Evolutionary conservation across 768 basidiomycete genomes (phyloP).

Genomic region (Solioccasus polychromus): DNA sequence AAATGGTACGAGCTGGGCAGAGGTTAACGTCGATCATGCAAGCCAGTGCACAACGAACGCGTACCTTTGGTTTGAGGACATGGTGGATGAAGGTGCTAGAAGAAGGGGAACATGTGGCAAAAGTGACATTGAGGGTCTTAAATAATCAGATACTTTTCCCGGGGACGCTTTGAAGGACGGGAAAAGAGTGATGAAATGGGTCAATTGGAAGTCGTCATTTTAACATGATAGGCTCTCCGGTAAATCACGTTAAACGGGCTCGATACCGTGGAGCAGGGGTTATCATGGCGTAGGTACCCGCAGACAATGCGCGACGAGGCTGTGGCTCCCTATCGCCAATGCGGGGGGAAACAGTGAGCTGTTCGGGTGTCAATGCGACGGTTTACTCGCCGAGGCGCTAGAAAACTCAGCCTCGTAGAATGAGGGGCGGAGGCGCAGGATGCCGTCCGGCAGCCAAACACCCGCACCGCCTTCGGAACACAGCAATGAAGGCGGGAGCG

Average conservation of each 20-base stretch:
- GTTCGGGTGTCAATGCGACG: not conserved
- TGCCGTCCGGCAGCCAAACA: constrained; percentile 16
- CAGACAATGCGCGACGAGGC: constrained; percentile 11
- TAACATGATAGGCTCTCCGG: constrained; percentile 25
- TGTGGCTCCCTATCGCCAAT: constrained; percentile 21
- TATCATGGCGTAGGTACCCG: constrained; percentile 10
- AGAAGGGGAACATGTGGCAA: constrained; percentile 6
- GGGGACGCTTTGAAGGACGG: constrained; percentile 18
- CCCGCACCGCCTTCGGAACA: constrained; percentile 23
- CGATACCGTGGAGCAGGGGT: not conserved
- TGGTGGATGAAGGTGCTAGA: constrained; percentile 8
- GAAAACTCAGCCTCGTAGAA: not conserved
- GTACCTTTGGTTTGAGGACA: constrained; percentile 23
- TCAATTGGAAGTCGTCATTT: constrained; percentile 17
- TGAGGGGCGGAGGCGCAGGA: constrained; percentile 14
- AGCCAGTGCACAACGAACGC: not conserved
- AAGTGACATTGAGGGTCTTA: constrained; percentile 15
- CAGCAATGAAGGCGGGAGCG: constrained; percentile 13
- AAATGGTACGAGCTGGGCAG: constrained; percentile 5
- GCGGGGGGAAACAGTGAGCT: constrained; percentile 5
- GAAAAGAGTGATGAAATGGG: constrained; percentile 17
- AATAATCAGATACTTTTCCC: constrained; percentile 17
- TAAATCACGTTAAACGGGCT: constrained; percentile 22
- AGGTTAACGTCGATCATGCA: constrained; percentile 4
- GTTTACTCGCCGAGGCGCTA: constrained; percentile 2